Evolutionary conservation across 768 basidiomycete genomes (phyloP), one percentile per base, ranked within the genome.

Genomic region (Dictyophora rubrovolvata): DNA sequence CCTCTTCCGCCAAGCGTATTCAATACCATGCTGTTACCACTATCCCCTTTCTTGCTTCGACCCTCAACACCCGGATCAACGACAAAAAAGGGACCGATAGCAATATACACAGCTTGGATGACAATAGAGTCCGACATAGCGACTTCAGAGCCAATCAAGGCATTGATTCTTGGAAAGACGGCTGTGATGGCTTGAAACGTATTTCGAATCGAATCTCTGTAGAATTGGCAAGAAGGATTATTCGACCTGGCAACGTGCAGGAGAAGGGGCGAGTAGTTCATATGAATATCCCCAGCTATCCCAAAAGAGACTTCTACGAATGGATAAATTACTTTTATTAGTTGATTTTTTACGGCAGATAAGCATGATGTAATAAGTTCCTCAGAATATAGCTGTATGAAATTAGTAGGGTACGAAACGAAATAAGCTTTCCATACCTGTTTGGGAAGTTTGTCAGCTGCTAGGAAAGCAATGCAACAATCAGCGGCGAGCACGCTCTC

Each of bases 41-140:
- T 51, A 53, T 37, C 36, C 42, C 79, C 81, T 65, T 82, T 86
- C 72, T 80, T 81, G 11, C 72, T 69, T 51, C 83, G 81, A 46
- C 74, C 73, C 34, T 86, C 85, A 3, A 70, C 74, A 0, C 76
- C 74, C 12, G 75, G 73, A 47, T 91, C 90, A n/a, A 83, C 82
- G 5, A 92, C 83, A 66, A 98, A 98, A 69, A 98, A 93, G 0
- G 95, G 94, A 7, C 89, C 90, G 63, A 97, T 92, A 3, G 93
- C 83, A 54, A 97, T 86, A 70, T 95, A 98, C 3, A 96, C 89
- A 0, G 86, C 85, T 64, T 90, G 86, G 54, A 97, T 96, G 66
- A 97, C 88, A 64, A 97, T 89, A 0, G 83, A 71, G 62, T 98
- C 96, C 1, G 89, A 89, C 85, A 98, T 87, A 1, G 87, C 78